These are phyloP conservation scores for Paxillus involutus DNA, from an alignment of 768 basidiomycete species.

Conservation along the genomic window DNA sequence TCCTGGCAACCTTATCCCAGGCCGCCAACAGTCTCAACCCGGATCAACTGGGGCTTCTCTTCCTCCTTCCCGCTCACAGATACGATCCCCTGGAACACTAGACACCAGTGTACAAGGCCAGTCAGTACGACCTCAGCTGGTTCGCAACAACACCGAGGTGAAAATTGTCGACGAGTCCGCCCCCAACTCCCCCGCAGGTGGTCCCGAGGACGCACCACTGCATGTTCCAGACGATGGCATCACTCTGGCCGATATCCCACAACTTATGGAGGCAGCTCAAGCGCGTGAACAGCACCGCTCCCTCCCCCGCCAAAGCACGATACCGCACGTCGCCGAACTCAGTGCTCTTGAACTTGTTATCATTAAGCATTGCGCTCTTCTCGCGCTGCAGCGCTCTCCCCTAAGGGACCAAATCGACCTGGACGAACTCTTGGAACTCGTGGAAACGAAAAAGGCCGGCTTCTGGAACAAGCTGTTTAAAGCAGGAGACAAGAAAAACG, in stretches of 20 bases:
- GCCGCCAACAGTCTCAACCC: conserved; percentile 35
- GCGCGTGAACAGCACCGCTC: conserved; percentile 87
- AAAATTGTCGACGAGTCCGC: conserved; percentile 85
- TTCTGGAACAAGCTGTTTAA: conserved; percentile 99
- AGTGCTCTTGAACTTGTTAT: conserved; percentile 84
- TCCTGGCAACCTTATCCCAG: conserved; percentile 35
- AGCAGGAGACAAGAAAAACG: conserved; percentile 83
- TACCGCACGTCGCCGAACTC: conserved; percentile 83
- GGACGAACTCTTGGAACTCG: conserved; percentile 90
- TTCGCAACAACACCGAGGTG: conserved; percentile 81
- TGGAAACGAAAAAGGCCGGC: conserved; percentile 89
- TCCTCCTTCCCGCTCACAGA: conserved; percentile 36
- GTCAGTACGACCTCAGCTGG: conserved; percentile 61
- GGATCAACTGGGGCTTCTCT: conserved; percentile 27
- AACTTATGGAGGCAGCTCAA: conserved; percentile 89
- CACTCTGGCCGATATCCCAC: conserved; percentile 92
- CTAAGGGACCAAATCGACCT: conserved; percentile 82
- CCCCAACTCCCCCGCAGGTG: conserved; percentile 67
- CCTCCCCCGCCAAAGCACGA: conserved; percentile 71
- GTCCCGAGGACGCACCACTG: conserved; percentile 38
- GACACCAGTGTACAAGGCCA: conserved; percentile 44
- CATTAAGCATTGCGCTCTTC: conserved; percentile 87
- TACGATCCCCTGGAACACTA: conserved; percentile 38
- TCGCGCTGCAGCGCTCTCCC: conserved; percentile 74
- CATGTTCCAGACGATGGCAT: conserved; percentile 72